phyloP scores from a whole-genome alignment of 148 eudicot genomes.

The Dysphania ambrosioides region DNA sequence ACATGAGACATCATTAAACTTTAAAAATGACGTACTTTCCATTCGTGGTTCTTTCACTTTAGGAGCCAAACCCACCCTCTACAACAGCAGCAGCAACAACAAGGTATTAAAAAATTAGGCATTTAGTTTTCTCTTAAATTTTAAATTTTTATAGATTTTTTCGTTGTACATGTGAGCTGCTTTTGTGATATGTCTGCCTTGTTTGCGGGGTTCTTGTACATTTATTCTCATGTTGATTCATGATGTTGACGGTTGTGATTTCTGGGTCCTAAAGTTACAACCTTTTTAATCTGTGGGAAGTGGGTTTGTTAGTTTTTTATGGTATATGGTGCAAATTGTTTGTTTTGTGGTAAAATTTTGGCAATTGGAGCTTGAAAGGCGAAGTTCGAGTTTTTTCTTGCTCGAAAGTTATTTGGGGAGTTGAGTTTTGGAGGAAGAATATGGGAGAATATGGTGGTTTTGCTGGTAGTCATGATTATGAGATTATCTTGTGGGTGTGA shows the following conservation, averaged over 20 bases:
- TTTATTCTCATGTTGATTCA: background rate
- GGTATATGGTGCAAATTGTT: background rate
- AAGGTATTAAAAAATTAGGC: too few species aligned
- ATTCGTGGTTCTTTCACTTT: conserved; percentile 24
- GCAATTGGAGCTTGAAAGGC: background rate
- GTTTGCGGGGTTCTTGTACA: background rate
- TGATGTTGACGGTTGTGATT: background rate
- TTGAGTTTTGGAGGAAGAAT: conserved; percentile 11
- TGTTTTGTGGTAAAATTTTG: background rate
- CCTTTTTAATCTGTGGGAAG: background rate
- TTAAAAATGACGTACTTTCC: conserved; percentile 35
- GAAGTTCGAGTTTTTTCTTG: background rate
- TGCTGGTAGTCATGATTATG: conserved; percentile 1
- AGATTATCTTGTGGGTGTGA: too few species aligned
- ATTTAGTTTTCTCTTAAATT: too few species aligned
- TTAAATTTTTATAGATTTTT: background rate
- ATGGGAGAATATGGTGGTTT: conserved; percentile 8
- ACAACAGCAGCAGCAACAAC: background rate
- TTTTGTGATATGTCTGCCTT: background rate
- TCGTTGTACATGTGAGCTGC: background rate
- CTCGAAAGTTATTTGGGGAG: background rate
- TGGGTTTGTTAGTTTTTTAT: background rate
- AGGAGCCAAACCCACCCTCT: conserved; percentile 6
- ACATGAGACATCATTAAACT: conserved; percentile 10
- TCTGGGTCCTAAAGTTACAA: conserved; percentile 6